Base-by-base conservation (phyloP, 2,329 filamentous ascomycete species). In the Sporothrix brunneoviolacea region DNA sequence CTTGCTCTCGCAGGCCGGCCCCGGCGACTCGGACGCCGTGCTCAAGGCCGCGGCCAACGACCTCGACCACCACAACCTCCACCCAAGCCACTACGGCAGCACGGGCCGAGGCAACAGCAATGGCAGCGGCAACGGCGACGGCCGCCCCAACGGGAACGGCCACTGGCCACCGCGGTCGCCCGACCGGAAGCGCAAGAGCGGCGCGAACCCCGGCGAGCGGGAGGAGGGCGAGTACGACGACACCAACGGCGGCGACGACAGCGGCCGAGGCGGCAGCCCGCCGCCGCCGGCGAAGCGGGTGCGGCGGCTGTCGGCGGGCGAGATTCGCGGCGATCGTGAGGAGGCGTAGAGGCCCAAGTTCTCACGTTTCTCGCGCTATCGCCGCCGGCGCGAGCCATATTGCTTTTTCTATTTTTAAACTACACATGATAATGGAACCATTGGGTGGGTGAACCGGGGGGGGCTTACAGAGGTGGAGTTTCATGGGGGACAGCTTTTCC, bases 11-110 rank as follows among this genome's bases (percentile, higher is more conserved):
- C n/a, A n/a, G 22, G 38, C 28, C 4, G 49, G 32, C 2, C 56
- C 57, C 27, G 63, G 64, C 43, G 63, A 65, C 39, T 64, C 64
- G 36, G 65, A 66, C 19, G 61, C 57, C 4, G 55, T 52, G 13
- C 61, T 66, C 22, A 67, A 66, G 54, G 54, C 53, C 22, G 64
- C 61, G 4, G 64, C 65, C 16, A 67, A 65, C 48, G 56, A 65
- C 24, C 36, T 64, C 27, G 57, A 58, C 28, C 47, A 55, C 27
- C 62, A 64, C 50, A 48, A 57, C 27, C 48, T 27, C 13, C 37
- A 42, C n/a, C 42, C 48, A 2, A 30, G 21, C 12, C 42, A 18
- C 6, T 5, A 33, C 27, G n/a, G 33, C 12, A 6, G 15, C 12
- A 8, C 32, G 6, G 7, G 32, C 32, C 10, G 12, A 35, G 5